Evolutionary conservation across 78 protist species (phyloP), one percentile per base, ranked within the genome.

Genomic region (Diacronema lutheri): DNA sequence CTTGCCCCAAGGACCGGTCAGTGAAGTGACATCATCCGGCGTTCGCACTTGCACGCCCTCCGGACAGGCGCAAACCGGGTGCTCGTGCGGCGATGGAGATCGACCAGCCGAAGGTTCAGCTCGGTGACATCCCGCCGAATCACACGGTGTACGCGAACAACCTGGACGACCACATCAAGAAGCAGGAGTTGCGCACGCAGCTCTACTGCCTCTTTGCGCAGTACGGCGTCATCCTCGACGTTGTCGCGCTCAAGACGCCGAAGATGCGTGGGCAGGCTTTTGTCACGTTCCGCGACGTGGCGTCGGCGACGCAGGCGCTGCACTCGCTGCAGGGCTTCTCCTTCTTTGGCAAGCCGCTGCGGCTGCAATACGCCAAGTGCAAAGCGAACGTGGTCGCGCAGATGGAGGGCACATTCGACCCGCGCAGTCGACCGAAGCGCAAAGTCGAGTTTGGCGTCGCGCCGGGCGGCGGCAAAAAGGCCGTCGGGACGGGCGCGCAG

Each of bases 201-300:
- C 61, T 92, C 33, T 84, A 91, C 64, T 40, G 23, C 21, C 21
- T 88, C 62, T 92, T 91, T 77, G 19, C 90, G n/a, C 89, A 91
- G 35, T 92, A 93, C 50, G 95, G 95, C 19, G 50, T 71, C 9
- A 57, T 92, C 12, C 41, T 84, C 46, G 98, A 97, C 61, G 81
- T 97, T 10, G 93, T 94, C 31, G 96, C 95, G 21, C 21, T 83
- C 37, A 93, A 92, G 86, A 94, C 94, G 31, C 66, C 41, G n/a
- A 87, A 83, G 80, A 93, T 84, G 93, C 87, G 97, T 21, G 99
- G 99, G 33, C 99, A 97, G 86, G 99, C 99, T 26, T 97, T 95
- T 60, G 85, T 97, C 12, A 97, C 93, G 23, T 97, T 91, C 88
- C 76, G 74, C 21, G 98, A 97, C 46, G 35, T 92, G 11, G 25